Base-by-base conservation (phyloP, 202 grass and related monocot genomes). In the Panicum hallii region DNA sequence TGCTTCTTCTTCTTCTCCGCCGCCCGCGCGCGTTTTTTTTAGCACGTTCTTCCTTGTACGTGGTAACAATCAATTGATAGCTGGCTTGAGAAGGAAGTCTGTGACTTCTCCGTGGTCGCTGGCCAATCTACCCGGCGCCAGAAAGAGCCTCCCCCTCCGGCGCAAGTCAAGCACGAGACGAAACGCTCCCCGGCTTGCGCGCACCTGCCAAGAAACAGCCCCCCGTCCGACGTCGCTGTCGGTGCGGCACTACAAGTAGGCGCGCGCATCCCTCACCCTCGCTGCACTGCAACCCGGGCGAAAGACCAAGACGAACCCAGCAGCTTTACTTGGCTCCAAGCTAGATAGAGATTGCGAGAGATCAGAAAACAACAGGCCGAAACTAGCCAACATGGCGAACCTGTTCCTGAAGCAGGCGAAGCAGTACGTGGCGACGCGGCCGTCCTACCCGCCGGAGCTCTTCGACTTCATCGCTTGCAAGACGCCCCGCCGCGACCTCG, bases 371-470 rank as follows among this genome's bases (percentile, higher is more conserved):
- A n/a, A n/a, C n/a, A n/a, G n/a, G n/a, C n/a, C n/a, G n/a, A n/a
- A n/a, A n/a, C n/a, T n/a, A n/a, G n/a, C n/a, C n/a, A n/a, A n/a
- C n/a, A n/a, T n/a, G 95, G 91, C 95, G 13, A 85, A 93, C 43
- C 85, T 98, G 76, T 98, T 98, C 91, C 47, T 88, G 12, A 95
- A 95, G 80, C 95, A 98, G 74, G 93, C 95, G 15, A 88, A 91
- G 77, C 90, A 93, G 50, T 98, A 98, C 64, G 89, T 88, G 22
- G 91, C 78, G 81, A 63, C 90, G 57, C 83, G 95, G 40, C 95
- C 95, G 69, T 86, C 28, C 22, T 98, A 98, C 72, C 95, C 95
- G 50, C 10, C 61, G n/a, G 91, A 95, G 87, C 91, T 98, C 63
- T 98, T 98, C 87, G 47, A 84, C 3, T 98, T 93, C 87, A 92